Base-by-base conservation (phyloP, 208 protist species). In the Wallacemonas sp. region DNA sequence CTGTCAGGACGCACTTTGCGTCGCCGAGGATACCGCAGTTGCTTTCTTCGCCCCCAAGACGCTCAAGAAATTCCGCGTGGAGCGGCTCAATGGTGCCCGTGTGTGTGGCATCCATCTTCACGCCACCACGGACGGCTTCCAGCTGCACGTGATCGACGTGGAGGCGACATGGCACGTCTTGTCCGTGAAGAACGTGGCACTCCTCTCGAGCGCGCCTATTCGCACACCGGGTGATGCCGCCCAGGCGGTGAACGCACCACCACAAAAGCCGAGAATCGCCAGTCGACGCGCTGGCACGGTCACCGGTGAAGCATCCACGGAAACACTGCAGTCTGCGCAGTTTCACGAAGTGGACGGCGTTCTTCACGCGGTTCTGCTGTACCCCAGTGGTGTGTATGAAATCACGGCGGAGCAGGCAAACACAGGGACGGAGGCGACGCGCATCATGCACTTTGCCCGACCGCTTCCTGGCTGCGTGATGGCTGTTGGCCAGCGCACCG, bases 51-150 rank as follows among this genome's bases (percentile, higher is more conserved):
- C 85, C 8, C 73, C 85, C 2, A 89, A 89, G 60, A 87, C 76
- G 33, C 70, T 95, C 13, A 86, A 79, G 52, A 95, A 95, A 71
- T 95, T 91, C 42, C 83, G 79, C 24, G 89, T 92, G 42, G 85
- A 95, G 75, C 71, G 81, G 15, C 75, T 95, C 5, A 90, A 74
- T 52, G 89, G 86, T 12, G 55, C 65, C 8, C 83, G 84, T 15
- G 66, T 95, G 1, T 83, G 76, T 62, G 89, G 89, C 21, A 36
- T 95, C 9, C 76, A 79, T 63, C 54, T 78, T 24, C 59, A 79
- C 39, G 15, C 66, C 1, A 48, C 44, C 27, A 68, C 62, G 30
- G 59, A 71, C 24, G 59, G 45, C 22, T 63, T 68, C 17, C 61
- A 79, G 26, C 69, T 91, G 66, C 86, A 95, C 59, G 84, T 92